Evolutionary conservation across 768 basidiomycete genomes (phyloP), one percentile per base, ranked within the genome.

Genomic region (Phaffia australis): DNA sequence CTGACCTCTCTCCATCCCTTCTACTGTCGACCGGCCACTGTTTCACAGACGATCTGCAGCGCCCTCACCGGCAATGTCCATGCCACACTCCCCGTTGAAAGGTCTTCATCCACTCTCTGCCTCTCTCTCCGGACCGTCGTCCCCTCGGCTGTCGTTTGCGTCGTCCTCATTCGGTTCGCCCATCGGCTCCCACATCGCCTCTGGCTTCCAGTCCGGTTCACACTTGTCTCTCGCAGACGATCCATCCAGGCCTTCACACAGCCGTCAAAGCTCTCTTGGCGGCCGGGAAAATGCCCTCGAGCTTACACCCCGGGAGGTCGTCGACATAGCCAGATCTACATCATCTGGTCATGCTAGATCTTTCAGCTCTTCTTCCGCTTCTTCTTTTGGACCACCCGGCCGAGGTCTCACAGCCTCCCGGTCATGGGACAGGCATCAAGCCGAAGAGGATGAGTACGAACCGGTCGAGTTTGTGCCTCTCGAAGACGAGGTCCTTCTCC

Each of bases 381-480:
- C 58, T 8, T 3, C 58, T 8, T 46, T 48, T 23, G 55, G 55
- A 15, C 3, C 25, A 5, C 6, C 5, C 46, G 49, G 47, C 60
- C 47, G 60, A 46, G n/a, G 57, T 30, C 57, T 59, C 30, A 16
- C 42, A 55, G 63, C 25, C n/a, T 49, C 64, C 32, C 32, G 35
- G 23, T n/a, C 25, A 14, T 55, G 42, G 29, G 16, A 29, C 29
- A 8, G 15, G 16, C 11, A 18, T 60, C 19, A 42, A 60, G 42
- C 9, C 30, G 57, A 49, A 50, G 49, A 19, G 3, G 60, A 61
- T n/a, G 66, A 68, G 66, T 57, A 56, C 60, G 66, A 68, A 29
- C 66, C 66, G 6, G 61, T 68, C 56, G 66, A 68, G 66, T 68
- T 68, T 42, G 55, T 57, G 16, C 60, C 60, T 8, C 23, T 68